Evolutionary conservation across 495 filamentous ascomycete species (phyloP).

Genomic region (Tuber melanosporum): DNA sequence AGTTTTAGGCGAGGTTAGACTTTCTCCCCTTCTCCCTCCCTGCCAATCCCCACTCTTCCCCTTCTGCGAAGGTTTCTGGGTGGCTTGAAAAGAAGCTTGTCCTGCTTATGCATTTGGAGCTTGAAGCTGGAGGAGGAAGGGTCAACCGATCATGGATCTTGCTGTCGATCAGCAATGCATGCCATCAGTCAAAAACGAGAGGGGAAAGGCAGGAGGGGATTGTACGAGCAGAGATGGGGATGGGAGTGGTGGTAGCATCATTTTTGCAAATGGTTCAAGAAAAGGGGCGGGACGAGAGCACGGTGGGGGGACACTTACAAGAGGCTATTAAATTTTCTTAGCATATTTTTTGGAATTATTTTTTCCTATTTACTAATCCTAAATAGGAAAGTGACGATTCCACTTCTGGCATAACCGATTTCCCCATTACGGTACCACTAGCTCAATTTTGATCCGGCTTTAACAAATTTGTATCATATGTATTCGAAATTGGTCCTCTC

Average conservation of each 20-base stretch:
- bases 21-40: neutral
- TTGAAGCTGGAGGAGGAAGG: slow-evolving; percentile 19
- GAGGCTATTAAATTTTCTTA: no score
- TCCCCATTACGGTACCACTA: no score
- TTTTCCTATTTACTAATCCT: no score
- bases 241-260: neutral
- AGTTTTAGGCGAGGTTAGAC: neutral
- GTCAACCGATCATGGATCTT: slow-evolving; percentile 22
- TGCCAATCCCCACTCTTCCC: neutral
- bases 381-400: no score
- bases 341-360: no score
- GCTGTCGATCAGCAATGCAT: neutral
- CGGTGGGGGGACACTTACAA: no score
- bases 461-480: no score
- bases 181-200: neutral
- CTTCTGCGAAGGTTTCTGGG: neutral
- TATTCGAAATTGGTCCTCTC: no score
- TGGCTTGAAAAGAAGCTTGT: slow-evolving; percentile 32
- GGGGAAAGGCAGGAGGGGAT: neutral
- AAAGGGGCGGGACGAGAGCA: no score
- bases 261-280: neutral
- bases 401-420: no score
- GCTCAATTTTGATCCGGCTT: no score
- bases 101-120: slow-evolving; percentile 25
- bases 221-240: neutral